Base-by-base conservation (phyloP, 2,329 filamentous ascomycete species). In the Phialophora tarda region DNA sequence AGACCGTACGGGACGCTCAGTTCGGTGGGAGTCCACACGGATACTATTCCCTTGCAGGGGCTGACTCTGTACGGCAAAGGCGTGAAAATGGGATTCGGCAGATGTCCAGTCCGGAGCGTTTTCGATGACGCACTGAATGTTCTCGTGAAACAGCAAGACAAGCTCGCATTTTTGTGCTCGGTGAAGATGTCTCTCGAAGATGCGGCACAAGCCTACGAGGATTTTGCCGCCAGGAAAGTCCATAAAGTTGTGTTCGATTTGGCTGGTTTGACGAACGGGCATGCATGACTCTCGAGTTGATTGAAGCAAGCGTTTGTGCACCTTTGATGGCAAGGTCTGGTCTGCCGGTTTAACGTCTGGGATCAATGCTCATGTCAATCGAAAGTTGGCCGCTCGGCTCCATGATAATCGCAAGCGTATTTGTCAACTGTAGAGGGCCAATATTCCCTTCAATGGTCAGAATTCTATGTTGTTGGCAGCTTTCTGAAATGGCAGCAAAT, bases 61-160 rank as follows among this genome's bases (percentile, higher is more conserved):
- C 48, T 59, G n/a, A 51, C 59, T 21, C 26, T 30, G 7, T 69
- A 69, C 30, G 23, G 26, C 23, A 69, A 69, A 38, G 67, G 65
- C 38, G 24, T 63, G 34, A 86, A 84, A 50, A 73, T 92, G 38
- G 89, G 91, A 76, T 91, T 92, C 88, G 91, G 91, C 2, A 83
- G 91, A 64, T 93, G 89, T 74, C 90, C 90, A 2, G 90, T 92
- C 11, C 83, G 89, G 61, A 88, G 86, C 34, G 85, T 92, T 63
- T 91, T 91, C 72, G 79, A 84, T 8, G 83, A 89, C 64, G 88
- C 90, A 8, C 79, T 92, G 51, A 81, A 84, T 28, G 78, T 91
- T 64, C 77, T 92, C 66, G 86, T 86, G 73, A 85, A 86, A 76
- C 89, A 88, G 65, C 88, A 91, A 73, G 79, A 90, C 73, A 80